Evolutionary conservation across 768 basidiomycete species (phyloP), one percentile per base, ranked within the genome.

Genomic region (Rhodocollybia butyracea): DNA sequence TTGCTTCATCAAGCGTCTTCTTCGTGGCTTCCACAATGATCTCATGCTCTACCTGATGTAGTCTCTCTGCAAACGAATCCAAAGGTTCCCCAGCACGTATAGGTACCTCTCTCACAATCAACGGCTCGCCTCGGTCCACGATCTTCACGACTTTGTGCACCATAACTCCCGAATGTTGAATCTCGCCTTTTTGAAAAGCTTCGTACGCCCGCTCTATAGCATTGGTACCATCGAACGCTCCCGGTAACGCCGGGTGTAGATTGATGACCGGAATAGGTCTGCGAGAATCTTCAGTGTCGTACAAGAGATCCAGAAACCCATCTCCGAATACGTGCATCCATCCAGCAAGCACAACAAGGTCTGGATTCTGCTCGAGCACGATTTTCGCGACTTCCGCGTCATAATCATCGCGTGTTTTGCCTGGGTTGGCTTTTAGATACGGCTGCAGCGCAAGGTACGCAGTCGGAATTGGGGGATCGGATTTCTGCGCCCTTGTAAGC

Each of bases 271-370:
- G 87, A 2, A 96, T 81, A 2, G 70, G 64, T 30, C 54, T 61
- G 21, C 31, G 24, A 10, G 52, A 30, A 30, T 32, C 41, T 50
- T 68, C 68, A 17, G 69, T 63, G 6, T 81, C 80, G 46, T 78
- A 74, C 48, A 91, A 67, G 30, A 84, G 76, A 19, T 91, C 82
- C 57, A 98, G 70, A 69, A 98, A 98, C 0, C 73, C 74, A 51
- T 91, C 86, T 55, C 87, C 85, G 56, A 98, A 79, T 63, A 98
- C 91, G 64, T 98, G 95, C 96, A 99, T 98, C 92, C 94, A 99
- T 0, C 97, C 97, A 0, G 96, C 97, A n/a, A 98, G 78, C 6
- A 98, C 90, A 46, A 98, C 82, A 24, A 96, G 68, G 69, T 98
- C 91, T 0, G 96, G 96, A 30, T 73, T 70, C 19, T 75, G 81